Evolutionary conservation across 2,329 filamentous ascomycete species (phyloP).

Genomic region (Diaporthe citri): DNA sequence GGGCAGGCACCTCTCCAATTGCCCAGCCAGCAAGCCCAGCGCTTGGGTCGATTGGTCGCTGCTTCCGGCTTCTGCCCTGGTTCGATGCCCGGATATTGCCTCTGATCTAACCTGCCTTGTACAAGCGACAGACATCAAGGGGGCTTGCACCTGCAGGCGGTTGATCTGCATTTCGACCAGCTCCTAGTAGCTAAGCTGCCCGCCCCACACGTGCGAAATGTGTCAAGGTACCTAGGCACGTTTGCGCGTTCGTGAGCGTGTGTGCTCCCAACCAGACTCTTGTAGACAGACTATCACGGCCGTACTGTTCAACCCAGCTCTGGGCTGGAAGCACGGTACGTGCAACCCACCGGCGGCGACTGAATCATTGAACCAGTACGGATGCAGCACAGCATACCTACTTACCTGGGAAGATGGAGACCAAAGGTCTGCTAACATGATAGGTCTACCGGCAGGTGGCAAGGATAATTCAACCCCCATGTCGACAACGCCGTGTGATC

Average conservation of each 20-base stretch:
- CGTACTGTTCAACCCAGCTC: background rate
- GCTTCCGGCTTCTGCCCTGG: slow-evolving; percentile 16
- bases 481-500: slow-evolving; percentile 9
- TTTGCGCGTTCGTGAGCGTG: background rate
- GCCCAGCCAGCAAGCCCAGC: background rate
- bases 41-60: slow-evolving; percentile 7
- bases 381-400: background rate
- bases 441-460: background rate
- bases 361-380: slow-evolving; percentile 3
- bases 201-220: background rate
- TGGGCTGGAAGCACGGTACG: background rate
- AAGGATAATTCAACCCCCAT: slow-evolving; percentile 15
- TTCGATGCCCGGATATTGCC: background rate
- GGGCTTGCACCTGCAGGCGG: slow-evolving; percentile 33
- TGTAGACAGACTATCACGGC: background rate
- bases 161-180: background rate
- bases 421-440: background rate
- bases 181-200: background rate
- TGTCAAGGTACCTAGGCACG: background rate
- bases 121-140: slow-evolving; percentile 21
- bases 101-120: slow-evolving; percentile 7
- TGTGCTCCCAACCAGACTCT: background rate
- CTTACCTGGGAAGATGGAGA: background rate
- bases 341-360: background rate
- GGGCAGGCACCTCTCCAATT: background rate